Percentiles rank a stretch among this genome's conserved stretches.
phyloP scores from a whole-genome alignment of 108 stramenopile genomes.

The Schizochytrium sp. region DNA sequence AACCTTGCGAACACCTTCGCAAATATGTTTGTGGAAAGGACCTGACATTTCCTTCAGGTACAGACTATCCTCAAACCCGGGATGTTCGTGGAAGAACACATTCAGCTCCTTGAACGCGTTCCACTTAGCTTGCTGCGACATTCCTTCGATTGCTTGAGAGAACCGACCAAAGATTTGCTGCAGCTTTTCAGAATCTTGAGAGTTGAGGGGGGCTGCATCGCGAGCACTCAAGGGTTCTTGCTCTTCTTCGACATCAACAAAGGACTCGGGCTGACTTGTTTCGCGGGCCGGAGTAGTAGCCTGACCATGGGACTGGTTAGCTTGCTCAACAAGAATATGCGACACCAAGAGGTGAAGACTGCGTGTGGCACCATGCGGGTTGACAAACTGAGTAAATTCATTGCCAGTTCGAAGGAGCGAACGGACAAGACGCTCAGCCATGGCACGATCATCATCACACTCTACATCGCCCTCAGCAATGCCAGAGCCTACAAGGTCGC shows the following conservation, averaged over 20 bases:
- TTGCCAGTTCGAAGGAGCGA: conserved; percentile 18
- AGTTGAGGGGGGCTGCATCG: neutral
- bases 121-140: neutral
- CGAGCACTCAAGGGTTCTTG: neutral
- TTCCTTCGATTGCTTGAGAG: conserved; percentile 21
- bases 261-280: neutral
- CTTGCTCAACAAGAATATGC: conserved; percentile 14
- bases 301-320: conserved; percentile 3
- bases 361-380: neutral
- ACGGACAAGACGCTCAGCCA: conserved; percentile 30
- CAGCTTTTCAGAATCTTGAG: neutral
- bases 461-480: conserved; percentile 9
- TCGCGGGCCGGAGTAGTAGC: neutral
- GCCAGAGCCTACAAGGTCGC: neutral
- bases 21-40: conserved; percentile 36
- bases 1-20: neutral
- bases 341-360: neutral
- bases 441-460: neutral
- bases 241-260: neutral
- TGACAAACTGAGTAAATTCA: neutral
- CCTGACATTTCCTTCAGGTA: neutral
- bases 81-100: conserved; percentile 29
- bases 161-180: conserved; percentile 38
- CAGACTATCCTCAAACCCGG: conserved; percentile 11
- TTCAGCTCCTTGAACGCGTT: conserved; percentile 36